Conservation (phyloP, 2,329 filamentous ascomycete species). For the Penicillium palitans region DNA sequence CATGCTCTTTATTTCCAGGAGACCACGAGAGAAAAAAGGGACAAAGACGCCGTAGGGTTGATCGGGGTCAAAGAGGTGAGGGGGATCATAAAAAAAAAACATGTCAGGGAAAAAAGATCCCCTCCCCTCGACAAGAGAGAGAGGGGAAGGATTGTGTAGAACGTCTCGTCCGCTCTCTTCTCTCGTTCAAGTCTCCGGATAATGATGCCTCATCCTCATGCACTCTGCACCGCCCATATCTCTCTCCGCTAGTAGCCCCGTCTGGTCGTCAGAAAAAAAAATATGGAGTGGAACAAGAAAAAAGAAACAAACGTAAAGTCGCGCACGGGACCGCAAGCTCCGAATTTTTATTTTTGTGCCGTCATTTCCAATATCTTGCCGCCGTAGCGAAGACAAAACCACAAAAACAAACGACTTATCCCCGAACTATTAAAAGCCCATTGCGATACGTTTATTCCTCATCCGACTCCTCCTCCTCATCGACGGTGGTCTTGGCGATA, state of each 20-base stretch:
- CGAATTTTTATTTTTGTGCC: conserved; percentile 29
- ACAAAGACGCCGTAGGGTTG: conserved; percentile 28
- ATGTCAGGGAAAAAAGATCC: conserved; percentile 23
- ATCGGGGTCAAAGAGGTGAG: conserved; percentile 30
- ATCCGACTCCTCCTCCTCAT: conserved; percentile 48
- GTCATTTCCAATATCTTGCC: conserved; percentile 26
- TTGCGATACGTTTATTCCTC: conserved; percentile 44
- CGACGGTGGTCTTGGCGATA: conserved; percentile 73
- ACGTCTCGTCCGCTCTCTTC: conserved; percentile 26
- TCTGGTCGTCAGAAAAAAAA: conserved; percentile 30
- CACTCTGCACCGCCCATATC: conserved; percentile 18
- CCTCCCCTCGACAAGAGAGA: conserved; percentile 12
- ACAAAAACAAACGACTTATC: conserved; percentile 27
- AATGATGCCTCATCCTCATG: conserved; percentile 26
- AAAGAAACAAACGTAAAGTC: conserved; percentile 29
- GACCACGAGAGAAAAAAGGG: conserved; percentile 31
- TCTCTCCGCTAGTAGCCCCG: conserved; percentile 31
- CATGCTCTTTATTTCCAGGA: conserved; percentile 36
- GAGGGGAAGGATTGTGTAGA: conserved; percentile 13
- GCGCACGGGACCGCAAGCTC: conserved; percentile 29
- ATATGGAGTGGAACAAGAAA: conserved; percentile 27
- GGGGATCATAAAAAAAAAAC: conserved; percentile 25
- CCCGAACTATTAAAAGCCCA: conserved; percentile 30
- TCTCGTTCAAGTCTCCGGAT: conserved; percentile 27
- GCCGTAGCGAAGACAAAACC: conserved; percentile 18